phyloP scores from a whole-genome alignment of 2,329 filamentous ascomycete species.

The Aspergillus fischeri region DNA sequence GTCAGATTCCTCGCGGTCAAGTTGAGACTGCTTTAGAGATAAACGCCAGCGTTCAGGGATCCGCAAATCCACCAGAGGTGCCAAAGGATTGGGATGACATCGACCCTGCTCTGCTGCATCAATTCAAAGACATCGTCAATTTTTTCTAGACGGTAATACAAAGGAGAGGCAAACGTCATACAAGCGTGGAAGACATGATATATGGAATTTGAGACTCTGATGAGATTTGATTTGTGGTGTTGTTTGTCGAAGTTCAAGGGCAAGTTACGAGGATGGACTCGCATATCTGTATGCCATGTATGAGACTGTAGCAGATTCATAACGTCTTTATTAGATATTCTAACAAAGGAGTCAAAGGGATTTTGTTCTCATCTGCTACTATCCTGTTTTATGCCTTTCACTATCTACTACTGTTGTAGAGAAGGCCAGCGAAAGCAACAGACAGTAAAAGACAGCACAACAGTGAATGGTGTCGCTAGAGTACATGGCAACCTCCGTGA shows the following conservation, averaged over 20 bases:
- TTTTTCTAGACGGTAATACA: conserved; percentile 24
- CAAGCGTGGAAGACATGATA: not conserved
- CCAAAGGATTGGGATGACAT: conserved; percentile 32
- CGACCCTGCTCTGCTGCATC: conserved; percentile 34
- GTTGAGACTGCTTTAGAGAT: conserved; percentile 1
- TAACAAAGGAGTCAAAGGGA: not conserved
- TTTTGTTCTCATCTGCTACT: not conserved
- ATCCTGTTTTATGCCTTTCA: not conserved
- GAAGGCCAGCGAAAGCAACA: not conserved
- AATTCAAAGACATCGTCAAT: conserved; percentile 40
- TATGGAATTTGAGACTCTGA: not conserved
- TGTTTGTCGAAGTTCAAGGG: not conserved
- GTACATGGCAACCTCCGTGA: not conserved
- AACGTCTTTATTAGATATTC: not conserved
- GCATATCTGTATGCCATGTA: not conserved
- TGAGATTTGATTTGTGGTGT: not conserved
- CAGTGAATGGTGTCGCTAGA: not conserved
- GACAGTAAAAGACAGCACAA: not conserved
- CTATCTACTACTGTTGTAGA: not conserved
- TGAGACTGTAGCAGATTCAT: not conserved
- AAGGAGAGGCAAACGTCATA: not conserved
- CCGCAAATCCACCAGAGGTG: not conserved
- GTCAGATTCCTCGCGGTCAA: not conserved
- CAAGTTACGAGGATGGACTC: not conserved
- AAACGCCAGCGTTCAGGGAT: conserved; percentile 5